Base-by-base conservation (phyloP, 148 eudicot genomes). In the Amaranthus palmeri region DNA sequence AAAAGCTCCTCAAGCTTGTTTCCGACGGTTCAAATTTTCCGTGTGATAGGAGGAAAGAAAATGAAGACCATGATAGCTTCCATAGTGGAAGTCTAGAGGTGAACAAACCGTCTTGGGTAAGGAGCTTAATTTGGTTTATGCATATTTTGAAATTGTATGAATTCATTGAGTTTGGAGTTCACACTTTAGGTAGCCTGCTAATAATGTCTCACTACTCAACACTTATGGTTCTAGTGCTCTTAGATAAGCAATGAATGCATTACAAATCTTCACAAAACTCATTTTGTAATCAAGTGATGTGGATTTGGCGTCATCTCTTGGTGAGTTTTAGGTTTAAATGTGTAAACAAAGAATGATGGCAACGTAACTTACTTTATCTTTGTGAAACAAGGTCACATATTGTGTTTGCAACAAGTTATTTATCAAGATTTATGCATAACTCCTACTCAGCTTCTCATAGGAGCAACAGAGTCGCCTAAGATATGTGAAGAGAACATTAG, bases 1-100 rank as follows among this genome's bases (percentile, higher is more conserved):
- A 88, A 81, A 90, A 85, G 77, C 97, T 95, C 80, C 88, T 92
- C 79, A 83, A 79, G 51, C 83, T 95, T 62, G 90, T 90, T 67
- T 89, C 92, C 7, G 90, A 92, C 67, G 54, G 78, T 65, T 86
- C 96, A 0, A 72, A 55, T 57, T 55, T 76, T 52, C 76, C 56
- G 41, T 68, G 54, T 73, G 64, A 72, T 50, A 54, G 43, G 54
- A 54, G 15, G 49, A 75, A 65, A 65, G 78, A 65, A 43, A 43
- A 65, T 51, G 57, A 74, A 70, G 69, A 54, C n/a, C 59, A 74
- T 47, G 61, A 54, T 18, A 60, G 41, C 51, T 48, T 85, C 6
- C 73, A 77, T 69, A 62, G 80, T 70, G 72, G 66, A 74, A 65
- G 46, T 67, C 76, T 55, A 45, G 62, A 70, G 65, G 54, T 81